Base-by-base conservation (phyloP, 1,284 basidiomycete species). In the Cutaneotrichosporon curvatum region DNA sequence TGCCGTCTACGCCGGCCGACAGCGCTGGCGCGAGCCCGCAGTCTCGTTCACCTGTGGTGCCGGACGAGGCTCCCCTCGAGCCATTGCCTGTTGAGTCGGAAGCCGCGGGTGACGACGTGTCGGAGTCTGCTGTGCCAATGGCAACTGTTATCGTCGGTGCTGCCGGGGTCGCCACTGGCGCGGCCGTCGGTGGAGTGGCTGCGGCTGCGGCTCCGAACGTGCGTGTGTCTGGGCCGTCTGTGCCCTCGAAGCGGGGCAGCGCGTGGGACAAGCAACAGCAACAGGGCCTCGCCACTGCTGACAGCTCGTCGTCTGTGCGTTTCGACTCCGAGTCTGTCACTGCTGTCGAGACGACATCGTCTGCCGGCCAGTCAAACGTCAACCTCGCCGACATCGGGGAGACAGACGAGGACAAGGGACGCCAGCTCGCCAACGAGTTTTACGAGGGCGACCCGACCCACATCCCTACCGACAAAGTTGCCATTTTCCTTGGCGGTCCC, bases 401-500 rank as follows among this genome's bases (percentile, higher is more conserved):
- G 19, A 60, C 52, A 23, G 53, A 75, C 22, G 83, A 87, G 47
- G 73, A 77, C 21, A 77, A 80, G 51, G 89, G 81, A 0, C 80
- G 79, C 59, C 82, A 83, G 41, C 70, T 88, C 37, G 91, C 92
- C 0, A 71, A 75, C 40, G 80, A 82, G 49, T 91, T 87, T 66
- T 88, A 87, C 79, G 78, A 81, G n/a, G 87, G 91, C 62, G 88
- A 97, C 62, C 82, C 85, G 56, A 77, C 78, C 3, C 91, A 91
- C 65, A 67, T 94, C 55, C 76, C 81, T 18, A 83, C 83, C 59
- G 90, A 94, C 59, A 94, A 92, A 75, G 87, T 96, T 60, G 90
- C 94, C 1, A 88, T 95, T 68, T 97, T 89, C 83, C 76, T 98
- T 34, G 94, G 94, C 55, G 84, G 88, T 62, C 74, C 81, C 84